Evolutionary conservation across 2,329 filamentous ascomycete genomes (phyloP).

Genomic region (Stagonosporopsis rhizophila): DNA sequence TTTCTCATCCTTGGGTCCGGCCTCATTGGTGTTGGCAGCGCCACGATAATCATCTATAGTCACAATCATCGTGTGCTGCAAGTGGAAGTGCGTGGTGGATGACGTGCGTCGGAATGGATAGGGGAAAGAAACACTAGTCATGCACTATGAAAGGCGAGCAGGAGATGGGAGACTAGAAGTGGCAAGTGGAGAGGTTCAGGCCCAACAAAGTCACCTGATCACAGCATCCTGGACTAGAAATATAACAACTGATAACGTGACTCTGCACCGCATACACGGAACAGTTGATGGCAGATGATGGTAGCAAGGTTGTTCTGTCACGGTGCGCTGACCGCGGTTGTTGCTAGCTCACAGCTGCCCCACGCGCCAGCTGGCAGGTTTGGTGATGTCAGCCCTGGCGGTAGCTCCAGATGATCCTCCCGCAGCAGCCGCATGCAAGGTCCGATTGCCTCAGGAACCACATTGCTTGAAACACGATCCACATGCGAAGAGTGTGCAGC

Average conservation of each 20-base stretch:
- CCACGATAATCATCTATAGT: conserved; percentile 9
- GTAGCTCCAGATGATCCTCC: conserved; percentile 12
- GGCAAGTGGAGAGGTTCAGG: neutral
- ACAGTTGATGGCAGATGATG: neutral
- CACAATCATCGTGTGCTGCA: conserved; percentile 1
- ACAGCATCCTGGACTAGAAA: neutral
- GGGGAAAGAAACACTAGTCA: neutral
- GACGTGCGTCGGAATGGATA: neutral
- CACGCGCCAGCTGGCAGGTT: conserved; percentile 6
- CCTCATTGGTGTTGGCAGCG: neutral
- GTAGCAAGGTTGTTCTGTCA: neutral
- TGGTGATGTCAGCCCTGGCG: conserved; percentile 16
- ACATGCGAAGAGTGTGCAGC: conserved; percentile 12
- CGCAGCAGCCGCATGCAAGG: conserved; percentile 18
- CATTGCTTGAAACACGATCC: conserved; percentile 19
- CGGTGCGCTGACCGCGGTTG: neutral
- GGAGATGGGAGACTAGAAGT: neutral
- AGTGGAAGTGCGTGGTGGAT: neutral
- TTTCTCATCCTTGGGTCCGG: neutral
- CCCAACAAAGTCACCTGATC: neutral
- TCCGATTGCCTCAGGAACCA: conserved; percentile 7
- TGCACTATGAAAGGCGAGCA: neutral
- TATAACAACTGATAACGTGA: neutral
- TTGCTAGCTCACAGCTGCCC: neutral
- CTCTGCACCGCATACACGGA: neutral